Base-by-base conservation (phyloP, 2,329 filamentous ascomycete species). In the Cryphonectria nitschkei region DNA sequence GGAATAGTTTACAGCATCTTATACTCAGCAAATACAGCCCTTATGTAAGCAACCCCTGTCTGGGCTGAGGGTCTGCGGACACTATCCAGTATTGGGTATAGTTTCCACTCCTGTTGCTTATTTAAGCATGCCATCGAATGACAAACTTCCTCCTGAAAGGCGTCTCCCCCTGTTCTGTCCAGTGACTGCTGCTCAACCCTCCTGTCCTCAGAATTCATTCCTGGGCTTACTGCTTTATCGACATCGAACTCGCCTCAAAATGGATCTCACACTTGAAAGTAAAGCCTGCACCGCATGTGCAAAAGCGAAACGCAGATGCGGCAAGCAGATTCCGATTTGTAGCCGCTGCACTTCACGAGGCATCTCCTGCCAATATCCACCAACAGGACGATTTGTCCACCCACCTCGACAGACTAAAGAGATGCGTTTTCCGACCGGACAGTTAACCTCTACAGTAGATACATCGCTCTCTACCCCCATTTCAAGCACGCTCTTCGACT, bases 281-380 rank as follows among this genome's bases (percentile, higher is more conserved):
- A 76, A 74, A n/a, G 75, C 76, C 4, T 77, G 76, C 50, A 19
- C 22, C 8, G 69, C 72, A 0, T 77, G 76, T 50, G 73, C 74
- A 16, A 73, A 63, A 32, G 71, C 76, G 2, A 77, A 77, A 70
- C 73, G 76, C 16, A 74, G 65, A 65, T 77, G 75, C 67, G 73
- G 70, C 8, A 74, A 68, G 52, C 69, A 75, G 58, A 71, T 65
- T 32, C 76, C 76, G 3, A 62, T 71, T 4, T 78, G 78, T 69
- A 61, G 68, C 43, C 72, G 78, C 19, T 78, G 77, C 60, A 32
- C 63, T 11, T 71, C 73, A 11, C 73, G 68, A 16, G 72, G 71
- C 13, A 50, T 69, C 29, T 22, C 22, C 11, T 79, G 77, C 68
- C 65, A 73, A 14, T 79, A 79, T 62, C 74, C 76, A 6, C 65